Evolutionary conservation across 345 rosid species (phyloP), one percentile per base, ranked within the genome.

Genomic region (Brassica carinata): DNA sequence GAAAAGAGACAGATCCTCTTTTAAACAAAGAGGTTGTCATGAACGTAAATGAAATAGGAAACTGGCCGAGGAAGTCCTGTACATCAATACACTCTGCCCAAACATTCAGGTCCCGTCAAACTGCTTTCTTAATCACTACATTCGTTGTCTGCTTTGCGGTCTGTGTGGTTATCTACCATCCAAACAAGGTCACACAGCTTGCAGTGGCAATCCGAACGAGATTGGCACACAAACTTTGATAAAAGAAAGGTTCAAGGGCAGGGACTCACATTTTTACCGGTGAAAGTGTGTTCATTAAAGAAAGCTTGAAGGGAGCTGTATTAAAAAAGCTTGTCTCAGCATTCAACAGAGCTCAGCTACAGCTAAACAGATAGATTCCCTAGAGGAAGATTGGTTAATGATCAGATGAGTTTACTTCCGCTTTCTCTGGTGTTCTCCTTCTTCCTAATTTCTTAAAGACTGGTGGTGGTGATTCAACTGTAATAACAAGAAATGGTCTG

Each of bases 121-220:
- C 91, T 5, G 14, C 87, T 8, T 65, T 86, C 14, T 19, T 87
- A 72, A 72, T 90, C 2, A 81, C 89, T 23, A 57, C 85, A 7
- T 72, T 85, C 4, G 89, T 86, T 0, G 78, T 96, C 18, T 96
- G 99, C 83, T 84, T 90, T 27, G 97, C 88, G 63, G 78, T 86
- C 77, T 93, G 98, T 77, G 89, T 88, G 5, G 83, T 90, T 19
- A 68, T 90, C 34, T 81, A 92, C 74, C 99, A 96, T 83, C 97
- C 99, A 27, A 82, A 78, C 63, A 87, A 85, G 83, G 89, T 92
- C 45, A 85, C 90, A 72, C 87, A 87, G 72, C 76, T 96, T 79
- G 91, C 97, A 30, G 88, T 90, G 74, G 83, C 94, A 15, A 79
- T 92, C 72, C 90, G 89, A 19, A 85, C 87, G 75, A 86, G 94